Evolutionary conservation across 2,329 filamentous ascomycete species (phyloP).

Genomic region (Colletotrichum eleusines): DNA sequence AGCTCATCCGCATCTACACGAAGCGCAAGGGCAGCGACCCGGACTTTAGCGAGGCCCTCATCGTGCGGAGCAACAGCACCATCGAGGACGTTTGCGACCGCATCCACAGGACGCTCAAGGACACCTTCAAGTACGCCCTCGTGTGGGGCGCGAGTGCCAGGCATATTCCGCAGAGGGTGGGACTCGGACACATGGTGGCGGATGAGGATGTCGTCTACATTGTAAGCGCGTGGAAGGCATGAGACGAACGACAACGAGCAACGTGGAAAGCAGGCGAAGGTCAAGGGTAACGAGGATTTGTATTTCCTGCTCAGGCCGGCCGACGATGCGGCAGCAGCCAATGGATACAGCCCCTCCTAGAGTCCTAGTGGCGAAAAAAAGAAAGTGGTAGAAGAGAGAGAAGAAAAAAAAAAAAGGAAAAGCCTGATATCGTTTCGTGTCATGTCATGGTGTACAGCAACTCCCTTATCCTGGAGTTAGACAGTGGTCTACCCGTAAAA

Average conservation of each 20-base stretch:
- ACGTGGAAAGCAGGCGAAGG: constrained; percentile 1
- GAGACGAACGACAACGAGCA: constrained; percentile 33
- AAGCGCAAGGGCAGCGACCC: constrained; percentile 95
- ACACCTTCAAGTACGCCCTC: constrained; percentile 98
- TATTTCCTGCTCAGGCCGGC: constrained; percentile 33
- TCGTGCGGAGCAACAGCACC: constrained; percentile 87
- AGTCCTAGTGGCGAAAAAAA: constrained; percentile 17
- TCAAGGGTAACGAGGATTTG: constrained; percentile 25
- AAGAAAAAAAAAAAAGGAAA: constrained; percentile 35
- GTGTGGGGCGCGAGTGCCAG: constrained; percentile 98
- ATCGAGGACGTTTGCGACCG: constrained; percentile 98
- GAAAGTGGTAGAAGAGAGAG: constrained; percentile 26
- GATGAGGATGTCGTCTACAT: constrained; percentile 79
- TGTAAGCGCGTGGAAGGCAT: constrained; percentile 73
- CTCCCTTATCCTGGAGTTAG: constrained; percentile 36
- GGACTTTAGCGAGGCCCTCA: constrained; percentile 90
- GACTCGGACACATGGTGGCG: constrained; percentile 81
- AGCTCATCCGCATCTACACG: constrained; percentile 92
- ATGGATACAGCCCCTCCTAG: constrained; percentile 34
- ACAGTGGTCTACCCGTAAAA: constrained; percentile 38
- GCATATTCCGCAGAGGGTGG: constrained; percentile 94
- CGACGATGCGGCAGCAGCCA: constrained; percentile 18
- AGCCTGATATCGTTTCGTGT: constrained; percentile 43
- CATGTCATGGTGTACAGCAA: constrained; percentile 40
- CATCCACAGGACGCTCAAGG: constrained; percentile 93